Conservation (phyloP, 108 stramenopile species). For the Aurantiochytrium sp. region DNA sequence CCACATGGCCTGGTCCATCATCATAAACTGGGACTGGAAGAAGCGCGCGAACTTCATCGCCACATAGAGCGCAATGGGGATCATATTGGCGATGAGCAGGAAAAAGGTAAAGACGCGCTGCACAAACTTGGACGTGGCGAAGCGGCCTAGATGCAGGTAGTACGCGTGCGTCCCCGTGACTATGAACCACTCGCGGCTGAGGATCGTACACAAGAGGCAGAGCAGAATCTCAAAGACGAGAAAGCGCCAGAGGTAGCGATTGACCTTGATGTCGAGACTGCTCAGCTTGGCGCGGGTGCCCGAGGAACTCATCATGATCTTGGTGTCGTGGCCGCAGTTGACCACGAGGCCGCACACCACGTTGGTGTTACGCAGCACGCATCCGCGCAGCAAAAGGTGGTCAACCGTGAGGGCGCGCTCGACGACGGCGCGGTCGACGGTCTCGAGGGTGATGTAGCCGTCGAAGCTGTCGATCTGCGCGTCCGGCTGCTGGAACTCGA, state of each 20-base stretch:
- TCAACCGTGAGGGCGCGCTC: slow-evolving; percentile 25
- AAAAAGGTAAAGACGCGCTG: slow-evolving; percentile 54
- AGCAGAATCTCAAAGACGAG: slow-evolving; percentile 27
- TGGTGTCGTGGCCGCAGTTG: slow-evolving; percentile 58
- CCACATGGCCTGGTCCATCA: slow-evolving; percentile 49
- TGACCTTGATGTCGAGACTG: slow-evolving; percentile 42
- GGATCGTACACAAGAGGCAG: slow-evolving; percentile 44
- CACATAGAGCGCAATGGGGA: slow-evolving; percentile 68
- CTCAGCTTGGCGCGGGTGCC: slow-evolving; percentile 36
- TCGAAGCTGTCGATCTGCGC: slow-evolving; percentile 44
- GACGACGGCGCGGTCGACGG: not conserved
- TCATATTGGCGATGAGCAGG: slow-evolving; percentile 57
- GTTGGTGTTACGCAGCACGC: slow-evolving; percentile 53
- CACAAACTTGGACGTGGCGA: slow-evolving; percentile 16
- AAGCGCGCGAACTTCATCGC: slow-evolving; percentile 56
- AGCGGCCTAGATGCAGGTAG: not conserved
- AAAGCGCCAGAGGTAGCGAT: slow-evolving; percentile 42
- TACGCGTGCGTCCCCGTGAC: not conserved
- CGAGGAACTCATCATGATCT: slow-evolving; percentile 51
- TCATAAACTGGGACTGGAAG: slow-evolving; percentile 44
- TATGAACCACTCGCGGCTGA: slow-evolving; percentile 25
- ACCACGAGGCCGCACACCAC: slow-evolving; percentile 49
- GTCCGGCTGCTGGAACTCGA: slow-evolving; percentile 51
- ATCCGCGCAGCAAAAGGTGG: slow-evolving; percentile 55
- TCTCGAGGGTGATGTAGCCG: not conserved